Base-by-base conservation (phyloP, 164 flowering plant species). In the Tetrastigma voinierianum region DNA sequence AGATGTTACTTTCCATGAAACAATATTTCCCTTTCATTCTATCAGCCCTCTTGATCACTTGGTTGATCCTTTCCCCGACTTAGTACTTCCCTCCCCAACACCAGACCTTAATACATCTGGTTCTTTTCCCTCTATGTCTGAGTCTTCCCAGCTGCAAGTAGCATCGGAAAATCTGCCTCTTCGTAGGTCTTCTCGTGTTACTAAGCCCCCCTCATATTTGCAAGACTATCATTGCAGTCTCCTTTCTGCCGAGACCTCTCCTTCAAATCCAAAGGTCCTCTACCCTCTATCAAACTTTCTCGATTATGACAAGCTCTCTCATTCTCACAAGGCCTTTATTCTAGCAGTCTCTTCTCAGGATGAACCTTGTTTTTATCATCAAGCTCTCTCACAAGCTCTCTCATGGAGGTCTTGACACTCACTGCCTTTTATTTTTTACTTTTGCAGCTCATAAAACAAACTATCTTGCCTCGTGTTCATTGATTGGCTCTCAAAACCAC, bases 401-500 rank as follows among this genome's bases (percentile, higher is more conserved):
- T n/a, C n/a, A n/a, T n/a, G n/a, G n/a, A n/a, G n/a, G n/a, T n/a
- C n/a, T n/a, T n/a, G n/a, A n/a, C n/a, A n/a, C n/a, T n/a, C n/a
- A n/a, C n/a, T n/a, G n/a, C n/a, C 9, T 51, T 20, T 51, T 10
- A 12, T n/a, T n/a, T 52, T 47, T 52, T 24, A 21, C 70, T 68
- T 70, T 60, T 77, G 75, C 95, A 94, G 98, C 74, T 91, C 46
- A 92, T 91, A 70, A 91, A 86, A 71, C 92, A 94, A 81, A 90
- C 90, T 61, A 75, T 94, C 68, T 65, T 94, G 81, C 96, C 98
- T 68, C 93, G 96, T 67, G 92, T 94, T 65, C 98, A 94, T 81
- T 91, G 90, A 19, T 76, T 91, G 80, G 98, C 97, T 64, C 91
- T 94, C 56, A 88, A 86, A 75, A 94, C 98, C 58, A 94, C 98